Base-by-base conservation (phyloP, 176 grass and related monocot species). In the Ananas comosus region DNA sequence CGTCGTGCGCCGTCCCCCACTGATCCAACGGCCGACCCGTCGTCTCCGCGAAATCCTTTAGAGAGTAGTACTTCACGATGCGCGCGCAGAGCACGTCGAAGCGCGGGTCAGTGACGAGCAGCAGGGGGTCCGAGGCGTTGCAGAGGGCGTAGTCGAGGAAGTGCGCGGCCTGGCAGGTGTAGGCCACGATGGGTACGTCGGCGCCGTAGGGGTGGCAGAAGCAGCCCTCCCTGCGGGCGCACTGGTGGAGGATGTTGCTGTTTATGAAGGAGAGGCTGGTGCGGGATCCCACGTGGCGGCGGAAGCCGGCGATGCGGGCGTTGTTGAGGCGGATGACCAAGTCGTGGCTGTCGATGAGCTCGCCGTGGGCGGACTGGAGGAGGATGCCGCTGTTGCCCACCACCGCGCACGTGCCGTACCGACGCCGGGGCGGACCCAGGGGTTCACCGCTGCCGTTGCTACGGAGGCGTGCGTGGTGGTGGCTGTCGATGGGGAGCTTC, bases 261-360 rank as follows among this genome's bases (percentile, higher is more conserved):
- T 96, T 91, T 48, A 85, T 58, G 73, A 96, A 86, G 65, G 91
- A 88, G 59, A 96, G 66, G 13, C 65, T 65, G 19, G 85, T 96
- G 25, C 49, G 74, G 0, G 52, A 50, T 67, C 91, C 91, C 13
- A 96, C 91, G 70, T 86, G 54, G 10, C 70, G 14, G 57, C n/a
- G 12, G 59, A 57, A 80, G 53, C 51, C 49, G 2, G 69, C 78
- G 23, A 66, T 79, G 1, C 80, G 91, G 8, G 91, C 88, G 74
- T 96, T 91, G 83, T 96, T 96, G 74, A 96, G 83, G 47, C 91
- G 91, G 72, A 96, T 19, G 48, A 96, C 83, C 63, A 96, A 53
- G 14, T 82, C 85, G 71, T 91, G 84, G 72, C 77, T 48, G 74
- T 91, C 81, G 68, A 91, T 91, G 42, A 84, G 73, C 19, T 76